Evolutionary conservation across 495 filamentous ascomycete species (phyloP).

Genomic region (Cladorrhinum samala): DNA sequence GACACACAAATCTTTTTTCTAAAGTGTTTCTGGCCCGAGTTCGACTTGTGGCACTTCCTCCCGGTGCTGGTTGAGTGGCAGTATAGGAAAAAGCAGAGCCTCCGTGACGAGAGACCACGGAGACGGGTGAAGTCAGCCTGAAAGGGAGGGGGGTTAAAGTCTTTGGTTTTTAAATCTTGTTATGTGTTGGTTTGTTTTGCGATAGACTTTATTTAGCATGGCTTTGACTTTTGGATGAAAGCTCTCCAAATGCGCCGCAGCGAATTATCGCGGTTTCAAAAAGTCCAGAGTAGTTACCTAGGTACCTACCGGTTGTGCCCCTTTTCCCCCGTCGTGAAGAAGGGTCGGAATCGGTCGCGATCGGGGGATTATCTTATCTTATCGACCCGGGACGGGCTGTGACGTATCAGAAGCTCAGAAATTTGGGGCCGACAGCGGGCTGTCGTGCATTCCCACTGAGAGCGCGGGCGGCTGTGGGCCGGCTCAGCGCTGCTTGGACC

Average conservation of each 20-base stretch:
- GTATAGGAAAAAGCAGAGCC: constrained; percentile 53
- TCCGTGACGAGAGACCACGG: constrained; percentile 34
- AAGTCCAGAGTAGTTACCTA: no score
- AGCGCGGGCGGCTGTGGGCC: neutral
- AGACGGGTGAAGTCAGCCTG: constrained; percentile 23
- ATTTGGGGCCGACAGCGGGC: constrained; percentile 9
- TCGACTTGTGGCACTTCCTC: constrained; percentile 89
- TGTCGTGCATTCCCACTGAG: neutral
- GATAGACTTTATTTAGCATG: neutral
- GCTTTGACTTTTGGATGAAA: neutral
- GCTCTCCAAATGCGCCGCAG: neutral
- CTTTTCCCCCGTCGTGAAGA: no score
- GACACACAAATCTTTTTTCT: constrained; percentile 88
- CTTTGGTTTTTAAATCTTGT: no score
- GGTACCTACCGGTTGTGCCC: no score
- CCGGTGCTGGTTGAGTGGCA: constrained; percentile 93
- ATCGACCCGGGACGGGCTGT: constrained; percentile 14
- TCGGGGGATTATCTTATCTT: constrained; percentile 21
- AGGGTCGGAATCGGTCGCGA: neutral
- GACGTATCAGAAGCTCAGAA: constrained; percentile 26
- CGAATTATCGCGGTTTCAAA: neutral
- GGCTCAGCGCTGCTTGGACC: neutral
- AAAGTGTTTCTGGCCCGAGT: constrained; percentile 92
- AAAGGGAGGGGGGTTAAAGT: no score
- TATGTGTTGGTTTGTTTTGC: neutral